Base-by-base conservation (phyloP, 768 basidiomycete genomes). In the Harrya chromipes region DNA sequence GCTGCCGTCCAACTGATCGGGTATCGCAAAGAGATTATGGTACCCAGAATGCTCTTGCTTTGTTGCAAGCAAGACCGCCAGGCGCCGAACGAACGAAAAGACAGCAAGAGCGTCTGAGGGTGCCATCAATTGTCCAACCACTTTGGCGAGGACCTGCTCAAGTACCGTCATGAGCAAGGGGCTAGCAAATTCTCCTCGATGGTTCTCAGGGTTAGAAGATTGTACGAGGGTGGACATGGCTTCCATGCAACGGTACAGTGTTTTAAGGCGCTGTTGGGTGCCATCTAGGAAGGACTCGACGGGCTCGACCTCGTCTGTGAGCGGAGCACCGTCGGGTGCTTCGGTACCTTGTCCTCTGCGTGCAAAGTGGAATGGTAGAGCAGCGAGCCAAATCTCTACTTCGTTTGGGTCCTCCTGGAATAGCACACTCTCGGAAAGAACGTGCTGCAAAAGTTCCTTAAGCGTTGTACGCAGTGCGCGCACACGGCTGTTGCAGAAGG, bases 231-330 rank as follows among this genome's bases (percentile, higher is more conserved):
- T 59, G 6, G 76, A 64, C 53, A 84, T 67, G 20, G 84, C 84
- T 58, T 97, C 94, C 46, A 95, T 75, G 62, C 95, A 97, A 24
- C 82, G 79, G 64, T 93, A 89, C 0, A 92, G 90, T 2, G 85
- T 87, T 66, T 87, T 91, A 54, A 85, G 62, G 57, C 86, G 93
- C 16, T 90, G 77, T 49, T 87, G 84, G 3, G 88, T 75, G 60
- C 92, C 91, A 55, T 97, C 94, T 11, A 97, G 58, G 70, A 97
- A 93, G 0, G 67, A 50, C 16, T 87, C 70, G 23, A 85, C 79
- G 37, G 74, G 72, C 6, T 76, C 74, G 11, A 72, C 71, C 68
- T 87, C 87, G 39, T 80, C 80, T 2, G 71, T 73, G 19, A 86
- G 70, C 6, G 72, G 62, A 0, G 76, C 68, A 4, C 75, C 79